These are phyloP conservation scores for Diplodia seriata DNA, from an alignment of 2,329 filamentous ascomycete genomes.

Conservation along the genomic window DNA sequence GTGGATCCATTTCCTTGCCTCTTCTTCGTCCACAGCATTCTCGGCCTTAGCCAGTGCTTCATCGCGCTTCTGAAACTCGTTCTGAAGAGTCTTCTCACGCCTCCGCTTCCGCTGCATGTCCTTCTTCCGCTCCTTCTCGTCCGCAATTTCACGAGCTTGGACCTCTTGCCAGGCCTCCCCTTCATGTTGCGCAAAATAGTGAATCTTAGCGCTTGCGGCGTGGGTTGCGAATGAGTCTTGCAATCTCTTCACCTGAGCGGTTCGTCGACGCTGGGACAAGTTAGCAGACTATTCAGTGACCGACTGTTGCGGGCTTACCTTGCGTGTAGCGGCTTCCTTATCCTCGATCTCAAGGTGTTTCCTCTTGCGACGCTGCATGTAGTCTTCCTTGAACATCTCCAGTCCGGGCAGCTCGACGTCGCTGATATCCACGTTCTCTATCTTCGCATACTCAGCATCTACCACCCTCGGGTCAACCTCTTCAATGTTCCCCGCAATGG, in stretches of 20 bases:
- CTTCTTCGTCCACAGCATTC: constrained; percentile 79
- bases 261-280: constrained; percentile 62
- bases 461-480: constrained; percentile 67
- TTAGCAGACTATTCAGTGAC: constrained; percentile 33
- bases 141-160: constrained; percentile 84
- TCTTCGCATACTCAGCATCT: constrained; percentile 67
- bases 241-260: constrained; percentile 62
- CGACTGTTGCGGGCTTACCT: constrained; percentile 53
- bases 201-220: constrained; percentile 73
- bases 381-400: constrained; percentile 60
- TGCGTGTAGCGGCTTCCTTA: constrained; percentile 68
- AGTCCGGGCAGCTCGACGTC: constrained; percentile 63
- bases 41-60: constrained; percentile 79
- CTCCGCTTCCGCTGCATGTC: constrained; percentile 98
- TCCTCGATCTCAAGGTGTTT: constrained; percentile 71
- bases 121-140: constrained; percentile 99
- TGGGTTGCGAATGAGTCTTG: constrained; percentile 70
- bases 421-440: constrained; percentile 63
- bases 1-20: constrained; percentile 78
- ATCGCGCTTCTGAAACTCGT: constrained; percentile 83
- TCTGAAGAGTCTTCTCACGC: constrained; percentile 90
- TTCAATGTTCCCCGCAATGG: constrained; percentile 21
- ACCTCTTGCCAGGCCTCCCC: constrained; percentile 84
- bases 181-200: constrained; percentile 79
- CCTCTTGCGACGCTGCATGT: constrained; percentile 64